A percentile compares a stretch with the other conserved stretches of the same genome.
phyloP scores from a whole-genome alignment of 1,284 basidiomycete species.

The Schizophyllum amplum region DNA sequence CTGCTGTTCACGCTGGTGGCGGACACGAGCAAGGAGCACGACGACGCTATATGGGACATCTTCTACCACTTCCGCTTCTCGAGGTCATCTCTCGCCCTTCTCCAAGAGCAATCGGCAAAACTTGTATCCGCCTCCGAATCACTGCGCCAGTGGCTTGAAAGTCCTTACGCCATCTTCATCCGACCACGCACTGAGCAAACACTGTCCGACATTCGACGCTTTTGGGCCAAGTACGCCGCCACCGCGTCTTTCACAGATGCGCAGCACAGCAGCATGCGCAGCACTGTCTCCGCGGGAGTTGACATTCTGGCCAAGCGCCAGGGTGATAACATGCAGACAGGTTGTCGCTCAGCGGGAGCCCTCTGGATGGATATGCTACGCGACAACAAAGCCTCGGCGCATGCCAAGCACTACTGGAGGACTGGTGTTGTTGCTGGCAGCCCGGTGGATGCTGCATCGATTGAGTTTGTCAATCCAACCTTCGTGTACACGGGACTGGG shows the following conservation, averaged over 20 bases:
- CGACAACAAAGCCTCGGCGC: conserved; percentile 10
- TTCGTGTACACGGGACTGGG: conserved; percentile 33
- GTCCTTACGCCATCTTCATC: conserved; percentile 31
- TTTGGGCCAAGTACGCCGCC: conserved; percentile 32
- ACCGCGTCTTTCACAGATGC: conserved; percentile 2
- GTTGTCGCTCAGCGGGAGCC: conserved; percentile 32
- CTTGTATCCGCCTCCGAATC: conserved; percentile 20
- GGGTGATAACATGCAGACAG: background rate
- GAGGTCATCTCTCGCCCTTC: conserved; percentile 17
- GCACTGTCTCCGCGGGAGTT: background rate
- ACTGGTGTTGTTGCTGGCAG: conserved; percentile 30
- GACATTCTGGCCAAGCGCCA: too few relatives aligned
- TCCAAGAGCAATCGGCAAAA: conserved; percentile 26
- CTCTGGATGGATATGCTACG: conserved; percentile 17
- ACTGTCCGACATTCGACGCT: conserved; percentile 30
- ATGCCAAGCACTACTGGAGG: conserved; percentile 31
- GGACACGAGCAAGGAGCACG: conserved; percentile 15
- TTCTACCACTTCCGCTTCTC: conserved; percentile 34
- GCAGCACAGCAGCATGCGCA: background rate
- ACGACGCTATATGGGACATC: conserved; percentile 31
- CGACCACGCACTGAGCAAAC: conserved; percentile 31
- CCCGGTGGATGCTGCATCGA: conserved; percentile 14
- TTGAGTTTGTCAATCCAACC: conserved; percentile 35
- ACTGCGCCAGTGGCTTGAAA: conserved; percentile 31
- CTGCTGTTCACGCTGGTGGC: conserved; percentile 29